Conservation (phyloP, 2,329 filamentous ascomycete genomes). For the Diaporthe sp. region DNA sequence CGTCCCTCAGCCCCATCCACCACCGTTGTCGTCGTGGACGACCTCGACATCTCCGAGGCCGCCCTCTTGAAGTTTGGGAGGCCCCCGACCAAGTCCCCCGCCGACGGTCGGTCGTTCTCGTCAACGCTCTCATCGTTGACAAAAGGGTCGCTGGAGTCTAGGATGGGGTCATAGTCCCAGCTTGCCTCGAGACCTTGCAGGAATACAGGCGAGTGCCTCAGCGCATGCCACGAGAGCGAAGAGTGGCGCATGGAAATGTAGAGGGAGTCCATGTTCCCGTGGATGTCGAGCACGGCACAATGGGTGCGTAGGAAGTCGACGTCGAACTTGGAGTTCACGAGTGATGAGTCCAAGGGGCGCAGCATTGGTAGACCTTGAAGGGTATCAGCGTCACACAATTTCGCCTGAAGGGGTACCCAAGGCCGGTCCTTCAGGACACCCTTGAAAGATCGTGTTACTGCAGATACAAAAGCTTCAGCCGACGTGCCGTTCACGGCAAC, state of each 20-base stretch:
- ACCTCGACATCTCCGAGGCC: constrained; percentile 66
- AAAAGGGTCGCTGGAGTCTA: constrained; percentile 59
- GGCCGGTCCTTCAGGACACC: constrained; percentile 62
- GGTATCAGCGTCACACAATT: constrained; percentile 68
- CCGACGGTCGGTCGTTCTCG: constrained; percentile 56
- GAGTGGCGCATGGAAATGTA: constrained; percentile 70
- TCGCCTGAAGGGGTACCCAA: constrained; percentile 72
- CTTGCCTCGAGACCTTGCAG: constrained; percentile 67
- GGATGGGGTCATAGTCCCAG: constrained; percentile 65
- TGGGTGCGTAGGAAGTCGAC: constrained; percentile 65
- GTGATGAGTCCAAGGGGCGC: constrained; percentile 61
- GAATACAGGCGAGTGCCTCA: constrained; percentile 62
- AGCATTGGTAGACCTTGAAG: constrained; percentile 72
- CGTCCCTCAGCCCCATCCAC: constrained; percentile 45
- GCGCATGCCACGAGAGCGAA: constrained; percentile 68
- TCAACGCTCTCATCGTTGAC: constrained; percentile 52
- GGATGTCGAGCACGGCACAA: constrained; percentile 68
- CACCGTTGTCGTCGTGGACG: constrained; percentile 50
- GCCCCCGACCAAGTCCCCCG: constrained; percentile 60
- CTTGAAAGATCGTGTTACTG: constrained; percentile 64
- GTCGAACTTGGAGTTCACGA: constrained; percentile 61
- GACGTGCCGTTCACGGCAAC: constrained; percentile 65
- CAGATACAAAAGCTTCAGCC: constrained; percentile 62
- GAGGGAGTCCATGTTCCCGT: constrained; percentile 69
- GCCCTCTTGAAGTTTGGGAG: constrained; percentile 63